Base-by-base conservation (phyloP, 2,329 filamentous ascomycete genomes). In the Fusarium austroafricanum region DNA sequence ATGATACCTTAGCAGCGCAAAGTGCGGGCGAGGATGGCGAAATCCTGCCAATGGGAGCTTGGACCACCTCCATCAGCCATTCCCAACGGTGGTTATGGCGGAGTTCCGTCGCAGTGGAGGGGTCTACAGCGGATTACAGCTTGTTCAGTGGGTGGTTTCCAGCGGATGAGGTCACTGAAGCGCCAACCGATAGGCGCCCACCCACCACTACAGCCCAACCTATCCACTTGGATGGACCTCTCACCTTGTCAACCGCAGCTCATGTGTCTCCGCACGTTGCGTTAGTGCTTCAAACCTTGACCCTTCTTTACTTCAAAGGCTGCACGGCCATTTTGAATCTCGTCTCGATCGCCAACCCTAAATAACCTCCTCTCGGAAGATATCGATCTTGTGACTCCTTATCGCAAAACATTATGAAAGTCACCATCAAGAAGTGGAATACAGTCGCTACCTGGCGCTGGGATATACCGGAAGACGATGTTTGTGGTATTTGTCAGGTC, bases 401-500 rank as follows among this genome's bases (percentile, higher is more conserved):
- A 29, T 33, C 52, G 37, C 53, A 42, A 44, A 54, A 49, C 68
- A 78, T 52, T 53, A 99, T 99, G 96, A 98, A 97, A 82, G 93
- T 98, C 83, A 96, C 89, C 46, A 96, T 98, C 81, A 92, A 91
- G 75, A 88, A 93, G 77, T 98, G 95, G 93, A 91, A 96, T 75
- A 92, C 94, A 6, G 93, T 99, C 66, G 96, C 96, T 18, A 95
- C 94, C 55, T 99, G 96, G 96, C 90, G 93, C 69, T 99, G 96
- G 96, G 93, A 98, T 78, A 92, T 98, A 75, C 94, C 95, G 23
- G 94, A 97, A 74, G 95, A 97, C 81, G 95, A 99, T 78, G 94
- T 98, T 67, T 99, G 96, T 75, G 96, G 96, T 74, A 99, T 99
- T 82, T 99, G 96, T 81, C 95, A 97, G 77, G 94, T 97, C 66